A percentile compares a stretch with the other conserved stretches of the same genome.
Evolutionary conservation across 306 rosid species (phyloP).

Genomic region (Casuarina cunninghamiana): DNA sequence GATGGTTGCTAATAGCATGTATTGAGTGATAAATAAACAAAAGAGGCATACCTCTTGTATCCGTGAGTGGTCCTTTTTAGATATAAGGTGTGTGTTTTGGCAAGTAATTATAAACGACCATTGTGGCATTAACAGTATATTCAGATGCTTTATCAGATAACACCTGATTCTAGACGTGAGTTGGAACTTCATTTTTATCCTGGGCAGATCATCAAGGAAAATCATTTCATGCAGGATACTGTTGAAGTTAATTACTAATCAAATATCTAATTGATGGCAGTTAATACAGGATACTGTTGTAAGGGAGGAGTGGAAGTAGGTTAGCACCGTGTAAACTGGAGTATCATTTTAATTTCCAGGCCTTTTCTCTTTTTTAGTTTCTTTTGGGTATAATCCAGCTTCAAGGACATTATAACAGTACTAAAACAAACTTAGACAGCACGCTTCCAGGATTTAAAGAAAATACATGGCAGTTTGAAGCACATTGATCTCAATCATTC

Average conservation of each 20-base stretch:
- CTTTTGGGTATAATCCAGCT: too few relatives aligned
- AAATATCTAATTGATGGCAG: too few relatives aligned
- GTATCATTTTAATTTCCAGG: too few relatives aligned
- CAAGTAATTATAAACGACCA: constrained; percentile 5
- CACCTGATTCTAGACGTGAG: neutral
- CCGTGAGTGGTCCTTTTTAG: constrained; percentile 33
- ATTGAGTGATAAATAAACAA: constrained; percentile 30
- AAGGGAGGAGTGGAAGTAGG: too few relatives aligned
- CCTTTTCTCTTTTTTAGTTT: too few relatives aligned
- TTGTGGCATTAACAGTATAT: neutral
- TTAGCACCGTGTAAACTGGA: neutral
- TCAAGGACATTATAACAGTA: too few relatives aligned
- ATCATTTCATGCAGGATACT: neutral
- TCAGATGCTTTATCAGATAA: neutral
- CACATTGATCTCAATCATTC: too few relatives aligned
- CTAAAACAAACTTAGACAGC: too few relatives aligned
- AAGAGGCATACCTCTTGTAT: constrained; percentile 42
- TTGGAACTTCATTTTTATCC: neutral
- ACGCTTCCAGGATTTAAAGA: too few relatives aligned
- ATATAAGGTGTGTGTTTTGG: constrained; percentile 11
- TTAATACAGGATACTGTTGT: too few relatives aligned
- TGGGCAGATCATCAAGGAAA: neutral
- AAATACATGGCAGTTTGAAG: too few relatives aligned
- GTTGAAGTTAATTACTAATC: too few relatives aligned
- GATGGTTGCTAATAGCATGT: constrained; percentile 30